Percentiles rank a stretch among this genome's conserved stretches.
Evolutionary conservation across 2,329 filamentous ascomycete species (phyloP).

Genomic region (Colletotrichum eleusines): DNA sequence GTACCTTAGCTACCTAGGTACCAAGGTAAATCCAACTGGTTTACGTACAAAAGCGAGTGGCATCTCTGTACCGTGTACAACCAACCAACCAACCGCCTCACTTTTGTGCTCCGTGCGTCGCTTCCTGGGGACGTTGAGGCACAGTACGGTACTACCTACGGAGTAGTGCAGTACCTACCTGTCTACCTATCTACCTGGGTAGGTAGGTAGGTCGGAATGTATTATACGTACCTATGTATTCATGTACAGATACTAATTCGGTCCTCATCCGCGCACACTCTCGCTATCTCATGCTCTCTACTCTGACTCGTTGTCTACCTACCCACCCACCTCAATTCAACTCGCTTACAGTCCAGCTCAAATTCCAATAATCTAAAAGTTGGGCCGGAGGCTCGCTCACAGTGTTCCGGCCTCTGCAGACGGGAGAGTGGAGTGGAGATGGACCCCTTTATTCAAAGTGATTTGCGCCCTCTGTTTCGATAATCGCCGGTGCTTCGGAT

Average conservation of each 20-base stretch:
- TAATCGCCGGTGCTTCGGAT: conserved; percentile 31
- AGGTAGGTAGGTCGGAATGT: background rate
- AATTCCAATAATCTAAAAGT: conserved; percentile 13
- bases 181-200: no score
- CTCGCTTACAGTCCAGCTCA: background rate
- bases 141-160: background rate
- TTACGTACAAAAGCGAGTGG: background rate
- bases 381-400: background rate
- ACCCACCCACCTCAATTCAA: background rate
- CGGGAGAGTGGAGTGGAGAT: conserved; percentile 38
- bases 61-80: background rate
- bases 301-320: background rate
- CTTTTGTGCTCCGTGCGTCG: conserved; percentile 29
- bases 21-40: background rate
- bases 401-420: conserved; percentile 25
- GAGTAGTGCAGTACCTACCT: no score
- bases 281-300: background rate
- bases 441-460: conserved; percentile 36
- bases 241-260: conserved; percentile 1
- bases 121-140: conserved; percentile 23
- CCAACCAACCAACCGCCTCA: background rate
- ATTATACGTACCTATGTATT: no score
- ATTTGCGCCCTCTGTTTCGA: conserved; percentile 38
- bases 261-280: conserved; percentile 3
- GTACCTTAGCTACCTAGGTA: background rate